Evolutionary conservation across 768 basidiomycete species (phyloP).

Genomic region (Xerocomus potaroensis): DNA sequence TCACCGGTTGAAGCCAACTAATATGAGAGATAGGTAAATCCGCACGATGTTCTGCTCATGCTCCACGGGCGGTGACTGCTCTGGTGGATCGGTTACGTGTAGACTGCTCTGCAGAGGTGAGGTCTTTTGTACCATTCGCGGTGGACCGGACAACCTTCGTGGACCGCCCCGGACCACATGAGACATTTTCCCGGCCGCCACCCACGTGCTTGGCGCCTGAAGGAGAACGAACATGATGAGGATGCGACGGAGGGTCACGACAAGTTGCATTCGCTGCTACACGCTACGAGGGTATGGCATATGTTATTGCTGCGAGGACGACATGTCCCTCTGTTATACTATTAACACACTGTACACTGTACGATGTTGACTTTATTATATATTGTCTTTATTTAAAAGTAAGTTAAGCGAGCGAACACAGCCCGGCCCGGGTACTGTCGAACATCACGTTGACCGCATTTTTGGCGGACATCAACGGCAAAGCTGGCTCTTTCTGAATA

Average conservation of each 20-base stretch:
- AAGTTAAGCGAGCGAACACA: no score
- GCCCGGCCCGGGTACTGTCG: slow-evolving; percentile 7
- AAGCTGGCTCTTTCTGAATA: slow-evolving; percentile 28
- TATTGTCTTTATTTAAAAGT: no score
- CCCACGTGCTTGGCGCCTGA: slow-evolving; percentile 8
- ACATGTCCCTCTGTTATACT: slow-evolving; percentile 15
- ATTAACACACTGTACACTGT: slow-evolving; percentile 14
- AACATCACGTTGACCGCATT: slow-evolving; percentile 11
- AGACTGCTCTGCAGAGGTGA: slow-evolving; percentile 60
- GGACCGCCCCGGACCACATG: slow-evolving; percentile 22
- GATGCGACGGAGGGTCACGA: not conserved
- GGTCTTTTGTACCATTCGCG: slow-evolving; percentile 48
- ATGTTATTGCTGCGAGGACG: slow-evolving; percentile 20
- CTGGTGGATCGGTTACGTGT: slow-evolving; percentile 45
- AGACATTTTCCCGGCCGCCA: slow-evolving; percentile 39
- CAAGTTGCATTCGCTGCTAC: not conserved
- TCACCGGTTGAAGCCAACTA: slow-evolving; percentile 1
- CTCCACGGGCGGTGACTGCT: slow-evolving; percentile 35
- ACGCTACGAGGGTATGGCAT: no score
- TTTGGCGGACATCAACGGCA: slow-evolving; percentile 11
- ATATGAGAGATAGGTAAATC: slow-evolving; percentile 14
- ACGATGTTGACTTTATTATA: slow-evolving; percentile 16
- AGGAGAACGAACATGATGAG: slow-evolving; percentile 9
- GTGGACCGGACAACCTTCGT: slow-evolving; percentile 12
- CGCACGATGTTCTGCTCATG: slow-evolving; percentile 7